phyloP scores from a whole-genome alignment of 495 filamentous ascomycete genomes.

The Evansstolkia leycettana region DNA sequence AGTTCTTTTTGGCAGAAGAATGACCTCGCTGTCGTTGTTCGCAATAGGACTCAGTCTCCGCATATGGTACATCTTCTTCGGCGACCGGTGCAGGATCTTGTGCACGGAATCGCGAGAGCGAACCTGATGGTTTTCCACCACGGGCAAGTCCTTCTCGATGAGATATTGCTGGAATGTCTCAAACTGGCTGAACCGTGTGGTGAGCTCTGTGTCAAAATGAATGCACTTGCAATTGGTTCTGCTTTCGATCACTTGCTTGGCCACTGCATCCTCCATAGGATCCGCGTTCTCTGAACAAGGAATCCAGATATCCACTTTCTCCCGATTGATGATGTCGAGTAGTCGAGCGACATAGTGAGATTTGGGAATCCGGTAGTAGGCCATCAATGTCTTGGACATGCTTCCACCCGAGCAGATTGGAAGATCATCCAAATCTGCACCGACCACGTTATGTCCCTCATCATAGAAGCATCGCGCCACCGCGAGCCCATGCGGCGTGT shows the following conservation, averaged over 20 bases:
- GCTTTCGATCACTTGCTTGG: slow-evolving; percentile 47
- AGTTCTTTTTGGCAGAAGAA: slow-evolving; percentile 43
- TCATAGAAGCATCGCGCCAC: slow-evolving; percentile 56
- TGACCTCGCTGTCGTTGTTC: slow-evolving; percentile 26
- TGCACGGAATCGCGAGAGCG: slow-evolving; percentile 42
- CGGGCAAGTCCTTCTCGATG: slow-evolving; percentile 34
- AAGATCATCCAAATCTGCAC: slow-evolving; percentile 53
- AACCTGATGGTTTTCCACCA: slow-evolving; percentile 47
- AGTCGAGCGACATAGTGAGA: slow-evolving; percentile 37
- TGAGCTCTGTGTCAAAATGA: slow-evolving; percentile 37
- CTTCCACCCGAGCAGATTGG: slow-evolving; percentile 23
- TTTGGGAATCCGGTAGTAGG: slow-evolving; percentile 41
- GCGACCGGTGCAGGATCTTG: slow-evolving; percentile 39
- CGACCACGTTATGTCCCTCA: slow-evolving; percentile 58
- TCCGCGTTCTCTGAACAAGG: slow-evolving; percentile 50
- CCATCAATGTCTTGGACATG: slow-evolving; percentile 32
- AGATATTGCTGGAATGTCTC: slow-evolving; percentile 46
- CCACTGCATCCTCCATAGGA: slow-evolving; percentile 49
- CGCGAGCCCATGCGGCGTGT: slow-evolving; percentile 52
- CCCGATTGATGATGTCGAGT: slow-evolving; percentile 42
- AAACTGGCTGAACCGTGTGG: slow-evolving; percentile 42
- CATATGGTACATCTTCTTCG: slow-evolving; percentile 44
- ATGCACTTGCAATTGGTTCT: slow-evolving; percentile 48
- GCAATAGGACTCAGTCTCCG: slow-evolving; percentile 45
- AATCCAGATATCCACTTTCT: slow-evolving; percentile 62